Base-by-base conservation (phyloP, 2,329 filamentous ascomycete genomes). In the Orbilia oligospora region DNA sequence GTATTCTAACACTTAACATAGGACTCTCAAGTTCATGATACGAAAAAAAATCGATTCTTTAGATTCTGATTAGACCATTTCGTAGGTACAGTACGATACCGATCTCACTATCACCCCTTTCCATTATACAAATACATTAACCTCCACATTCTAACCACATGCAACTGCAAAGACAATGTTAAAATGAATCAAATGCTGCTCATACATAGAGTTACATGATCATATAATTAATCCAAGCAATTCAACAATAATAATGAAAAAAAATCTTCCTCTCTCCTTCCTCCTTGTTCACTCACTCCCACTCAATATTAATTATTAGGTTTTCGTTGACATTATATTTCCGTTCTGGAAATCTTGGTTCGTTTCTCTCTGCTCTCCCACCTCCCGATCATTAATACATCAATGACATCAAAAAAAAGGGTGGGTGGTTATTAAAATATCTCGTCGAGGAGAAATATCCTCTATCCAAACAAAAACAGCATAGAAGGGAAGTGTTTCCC, bases 331-430 rank as follows among this genome's bases (percentile, higher is more conserved):
- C 18, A 41, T 41, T 41, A 41, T 41, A 12, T 41, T 24, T 27
- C 56, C 56, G 27, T 22, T 24, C 20, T 33, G 30, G 20, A 27
- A 44, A 44, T 6, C 18, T 51, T 51, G 2, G 9, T 30, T 33
- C 51, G 53, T 20, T n/a, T 24, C 56, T 44, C 22, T 3, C 41
- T 9, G 3, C 8, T 10, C 12, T 12, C 56, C 56, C 36, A 18
- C 36, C 9, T 55, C 46, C 56, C 48, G 58, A 38, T 72, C 69
- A 72, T 72, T 65, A 72, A 66, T 55, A 51, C 61, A 72, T 72
- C 38, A 8, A 48, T 56, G 36, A 64, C 56, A 65, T 64, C 56
- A 58, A 71, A 38, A 71, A 51, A 71, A 49, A 71, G 36, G 36
- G 64, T n/a, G n/a, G n/a, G n/a, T n/a, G 49, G 33, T 44, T 65